Evolutionary conservation across 2,329 filamentous ascomycete genomes (phyloP).

Genomic region (Chaetomiaceae sp.): DNA sequence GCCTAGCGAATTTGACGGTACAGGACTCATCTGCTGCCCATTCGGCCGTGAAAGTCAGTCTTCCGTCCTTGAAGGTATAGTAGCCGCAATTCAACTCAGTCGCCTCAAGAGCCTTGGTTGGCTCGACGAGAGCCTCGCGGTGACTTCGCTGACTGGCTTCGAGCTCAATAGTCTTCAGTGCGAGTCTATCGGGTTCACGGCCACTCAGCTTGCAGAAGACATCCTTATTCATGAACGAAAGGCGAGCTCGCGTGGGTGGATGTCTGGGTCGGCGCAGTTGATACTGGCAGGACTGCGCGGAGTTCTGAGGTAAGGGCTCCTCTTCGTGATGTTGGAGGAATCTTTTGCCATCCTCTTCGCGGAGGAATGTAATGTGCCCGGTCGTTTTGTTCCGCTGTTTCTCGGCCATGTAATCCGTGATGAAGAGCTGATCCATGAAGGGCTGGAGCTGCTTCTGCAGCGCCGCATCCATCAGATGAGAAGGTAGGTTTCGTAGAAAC

Average conservation of each 20-base stretch:
- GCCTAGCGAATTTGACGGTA: conserved; percentile 41
- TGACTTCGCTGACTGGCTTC: not conserved
- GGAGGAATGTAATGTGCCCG: conserved; percentile 43
- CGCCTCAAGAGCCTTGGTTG: too few species aligned
- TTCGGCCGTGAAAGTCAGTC: conserved; percentile 44
- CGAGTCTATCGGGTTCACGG: conserved; percentile 13
- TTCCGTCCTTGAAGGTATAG: conserved; percentile 37
- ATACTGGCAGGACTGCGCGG: not conserved
- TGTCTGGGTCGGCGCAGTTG: not conserved
- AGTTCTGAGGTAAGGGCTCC: not conserved
- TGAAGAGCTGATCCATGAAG: conserved; percentile 37
- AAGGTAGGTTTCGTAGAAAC: conserved; percentile 41
- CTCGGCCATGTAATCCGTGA: conserved; percentile 41
- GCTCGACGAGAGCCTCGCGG: too few species aligned
- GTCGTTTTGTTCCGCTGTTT: conserved; percentile 36
- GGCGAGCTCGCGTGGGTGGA: conserved; percentile 19
- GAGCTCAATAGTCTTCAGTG: conserved; percentile 22
- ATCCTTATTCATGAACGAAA: conserved; percentile 29
- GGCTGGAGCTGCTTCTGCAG: conserved; percentile 39
- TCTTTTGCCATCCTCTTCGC: conserved; percentile 34
- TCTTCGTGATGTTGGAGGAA: conserved; percentile 40
- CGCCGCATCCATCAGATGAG: conserved; percentile 35
- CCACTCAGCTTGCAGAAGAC: conserved; percentile 32
- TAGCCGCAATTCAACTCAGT: conserved; percentile 39
- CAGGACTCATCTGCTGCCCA: conserved; percentile 33